A percentile compares a stretch with the other conserved stretches of the same genome.
Evolutionary conservation across 257 asterid genomes (phyloP).

Genomic region (Jacaranda copaia): DNA sequence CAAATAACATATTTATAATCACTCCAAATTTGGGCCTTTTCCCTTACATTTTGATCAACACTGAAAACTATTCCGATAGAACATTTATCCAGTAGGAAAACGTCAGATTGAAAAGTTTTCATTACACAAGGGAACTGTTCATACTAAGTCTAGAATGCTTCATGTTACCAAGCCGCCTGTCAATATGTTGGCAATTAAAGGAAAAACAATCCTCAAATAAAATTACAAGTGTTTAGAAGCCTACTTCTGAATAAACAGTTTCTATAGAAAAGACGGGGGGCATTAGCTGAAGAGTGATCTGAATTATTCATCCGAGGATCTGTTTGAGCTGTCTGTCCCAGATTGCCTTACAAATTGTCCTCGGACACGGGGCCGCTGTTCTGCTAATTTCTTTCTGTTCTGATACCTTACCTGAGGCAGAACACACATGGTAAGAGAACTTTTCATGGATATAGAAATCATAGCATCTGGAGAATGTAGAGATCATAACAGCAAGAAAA

Average conservation of each 20-base stretch:
- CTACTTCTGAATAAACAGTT: conserved; percentile 17
- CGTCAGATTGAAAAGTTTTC: neutral
- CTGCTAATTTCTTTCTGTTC: conserved; percentile 57
- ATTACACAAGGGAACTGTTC: conserved; percentile 6
- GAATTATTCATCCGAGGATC: conserved; percentile 39
- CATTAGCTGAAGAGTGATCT: neutral
- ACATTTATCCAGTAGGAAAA: neutral
- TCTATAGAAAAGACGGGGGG: neutral
- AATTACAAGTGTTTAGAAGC: neutral
- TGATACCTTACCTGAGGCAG: conserved; percentile 48
- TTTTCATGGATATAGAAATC: neutral
- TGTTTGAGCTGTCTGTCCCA: conserved; percentile 43
- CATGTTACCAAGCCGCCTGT: neutral
- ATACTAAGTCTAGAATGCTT: neutral
- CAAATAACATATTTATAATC: no score
- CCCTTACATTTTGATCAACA: neutral
- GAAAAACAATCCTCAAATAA: conserved; percentile 11
- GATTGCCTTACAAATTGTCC: conserved; percentile 55
- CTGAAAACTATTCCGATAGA: neutral
- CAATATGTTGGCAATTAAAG: conserved; percentile 1
- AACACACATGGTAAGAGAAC: conserved; percentile 17
- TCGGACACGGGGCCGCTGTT: conserved; percentile 53
- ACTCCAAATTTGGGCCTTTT: neutral
- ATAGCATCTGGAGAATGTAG: neutral
- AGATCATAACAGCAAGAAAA: no score